Base-by-base conservation (phyloP, 257 asterid species). In the Forsythia suspensa region DNA sequence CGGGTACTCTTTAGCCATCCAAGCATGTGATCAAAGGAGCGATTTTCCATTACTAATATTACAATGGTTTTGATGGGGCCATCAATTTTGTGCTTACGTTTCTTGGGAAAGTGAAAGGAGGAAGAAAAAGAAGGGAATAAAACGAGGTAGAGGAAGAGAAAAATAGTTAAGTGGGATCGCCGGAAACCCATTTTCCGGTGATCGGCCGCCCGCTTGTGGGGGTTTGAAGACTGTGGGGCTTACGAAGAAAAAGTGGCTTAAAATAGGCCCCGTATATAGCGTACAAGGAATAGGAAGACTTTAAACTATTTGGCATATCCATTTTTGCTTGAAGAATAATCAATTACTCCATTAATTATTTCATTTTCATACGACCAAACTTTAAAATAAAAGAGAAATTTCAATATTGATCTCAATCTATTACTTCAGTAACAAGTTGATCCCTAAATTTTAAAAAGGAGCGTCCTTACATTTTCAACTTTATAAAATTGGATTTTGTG, bases 21-120 rank as follows among this genome's bases (percentile, higher is more conserved):
- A 21, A 95, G 85, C 68, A 95, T 81, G 73, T 95, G 99, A 71
- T 95, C 99, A 83, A 95, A 95, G 39, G 99, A 95, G 70, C 99
- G 99, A 44, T 95, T 95, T 48, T 95, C 99, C 99, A 95, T 95
- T 15, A 95, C 97, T 36, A 95, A 6, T 6, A 95, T 90, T 38
- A 95, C 99, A 3, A 95, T 51, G 80, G 99, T 95, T 85, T 95
- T 93, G 82, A 95, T 93, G 71, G 99, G 98, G 9, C 97, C 97
- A 16, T 85, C 59, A 71, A 95, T 87, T 86, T 87, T 82, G 84
- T 80, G 91, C 29, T 74, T 68, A 24, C 69, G 52, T 52, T 82
- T 89, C 72, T 48, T 88, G 57, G 86, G 82, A 20, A 89, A 90
- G 44, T 94, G 91, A 80, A 88, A 88, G 5, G 97, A 82, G 69